Base-by-base conservation (phyloP, 345 rosid species). In the Boechera stricta region DNA sequence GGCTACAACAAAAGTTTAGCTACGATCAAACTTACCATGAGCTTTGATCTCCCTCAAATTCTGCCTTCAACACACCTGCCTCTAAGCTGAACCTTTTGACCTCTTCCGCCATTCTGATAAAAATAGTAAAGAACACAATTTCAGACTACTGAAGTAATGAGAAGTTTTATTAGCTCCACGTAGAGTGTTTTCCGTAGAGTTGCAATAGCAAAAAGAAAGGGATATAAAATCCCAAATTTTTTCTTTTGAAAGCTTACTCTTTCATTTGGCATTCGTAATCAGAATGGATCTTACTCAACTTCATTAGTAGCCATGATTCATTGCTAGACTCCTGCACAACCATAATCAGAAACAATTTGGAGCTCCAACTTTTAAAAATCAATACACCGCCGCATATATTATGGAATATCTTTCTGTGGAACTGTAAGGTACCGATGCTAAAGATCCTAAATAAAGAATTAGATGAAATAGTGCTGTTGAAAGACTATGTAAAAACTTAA, bases 241-340 rank as follows among this genome's bases (percentile, higher is more conserved):
- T 29, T 18, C 35, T 24, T 39, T 36, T 10, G 9, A 44, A 65
- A 60, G 74, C 94, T 89, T 82, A 95, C 99, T 81, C 87, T 87
- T 88, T 85, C 80, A 92, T 84, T 80, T 91, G 98, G 28, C 82
- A 83, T 73, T 92, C 98, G 66, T 91, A 89, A 64, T 84, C 87
- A 31, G 90, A 72, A 72, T 90, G 82, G 36, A 89, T 85, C 78
- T 88, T 85, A 72, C 69, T 69, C 64, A 79, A 36, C 48, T 63
- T 79, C 65, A 10, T 64, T 67, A 63, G 53, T 48, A 54, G 44
- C 29, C 52, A 29, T 13, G 32, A n/a, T 55, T 79, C 82, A 47
- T 45, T 44, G 36, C 41, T 67, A 60, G 51, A 58, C 8, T 79
- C 82, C 82, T 79, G 70, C 67, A 79, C 24, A 63, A 18, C 38